Conservation (phyloP, 106 monocot species). For the Allium cepa region DNA sequence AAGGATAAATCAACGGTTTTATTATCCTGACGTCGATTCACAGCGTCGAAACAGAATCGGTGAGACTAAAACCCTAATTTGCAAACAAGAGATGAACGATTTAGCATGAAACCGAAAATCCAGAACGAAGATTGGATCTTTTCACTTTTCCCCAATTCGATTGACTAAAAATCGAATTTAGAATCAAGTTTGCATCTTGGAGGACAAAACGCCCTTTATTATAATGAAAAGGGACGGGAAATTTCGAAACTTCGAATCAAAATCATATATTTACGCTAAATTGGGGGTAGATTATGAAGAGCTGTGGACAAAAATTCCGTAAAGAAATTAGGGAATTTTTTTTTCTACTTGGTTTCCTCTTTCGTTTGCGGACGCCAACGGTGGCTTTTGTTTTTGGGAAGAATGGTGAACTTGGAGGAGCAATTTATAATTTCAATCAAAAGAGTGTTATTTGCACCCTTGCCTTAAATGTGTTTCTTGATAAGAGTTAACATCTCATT, state of each 20-base stretch:
- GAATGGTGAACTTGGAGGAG: too few species aligned
- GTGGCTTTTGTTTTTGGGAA: too few species aligned
- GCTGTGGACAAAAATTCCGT: neutral
- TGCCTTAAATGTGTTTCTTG: too few species aligned
- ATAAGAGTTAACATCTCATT: too few species aligned
- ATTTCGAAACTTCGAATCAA: neutral
- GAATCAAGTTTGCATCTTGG: neutral
- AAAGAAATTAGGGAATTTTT: neutral
- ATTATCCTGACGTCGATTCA: neutral
- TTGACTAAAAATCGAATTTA: neutral
- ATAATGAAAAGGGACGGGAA: neutral
- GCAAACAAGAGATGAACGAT: neutral
- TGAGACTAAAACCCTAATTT: neutral
- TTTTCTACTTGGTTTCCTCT: neutral
- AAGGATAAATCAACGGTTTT: neutral
- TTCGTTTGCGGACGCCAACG: constrained; percentile 5
- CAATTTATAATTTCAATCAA: too few species aligned
- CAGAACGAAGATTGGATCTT: constrained; percentile 6
- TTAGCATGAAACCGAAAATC: neutral
- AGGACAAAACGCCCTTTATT: neutral
- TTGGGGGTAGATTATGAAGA: neutral
- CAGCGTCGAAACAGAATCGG: neutral
- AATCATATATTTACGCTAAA: neutral
- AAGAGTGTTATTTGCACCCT: too few species aligned
- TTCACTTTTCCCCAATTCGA: neutral